Evolutionary conservation across 257 asterid genomes (phyloP), one percentile per base, ranked within the genome.

Genomic region (Cordia subcordata): DNA sequence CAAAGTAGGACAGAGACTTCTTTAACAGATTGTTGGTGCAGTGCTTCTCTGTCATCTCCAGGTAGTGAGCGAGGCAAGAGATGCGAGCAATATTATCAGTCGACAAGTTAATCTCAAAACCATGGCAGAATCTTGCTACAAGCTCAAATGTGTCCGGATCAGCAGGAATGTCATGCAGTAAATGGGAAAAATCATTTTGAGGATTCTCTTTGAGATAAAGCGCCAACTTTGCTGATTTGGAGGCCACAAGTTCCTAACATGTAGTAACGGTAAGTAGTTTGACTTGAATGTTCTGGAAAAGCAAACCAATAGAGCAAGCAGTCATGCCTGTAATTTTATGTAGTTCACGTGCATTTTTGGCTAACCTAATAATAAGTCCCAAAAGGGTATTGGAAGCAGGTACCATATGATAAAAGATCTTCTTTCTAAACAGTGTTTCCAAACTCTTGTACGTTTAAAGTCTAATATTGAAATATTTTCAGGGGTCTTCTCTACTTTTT

Each of bases 91-190:
- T 80, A 63, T 92, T 88, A 42, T 86, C 84, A 1, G 85, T 38
- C 0, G 89, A 70, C 6, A 92, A 69, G 40, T 52, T 60, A 65
- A 82, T 39, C 5, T 78, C 78, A 19, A 33, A 86, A 42, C 96
- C 96, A 45, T 86, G 86, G 68, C 96, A 92, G 81, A 88, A 92
- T 65, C 87, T 78, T n/a, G 76, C 85, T 0, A 88, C 78, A 5
- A 82, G 76, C 77, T 88, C 96, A 49, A 92, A 65, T 0, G 88
- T 72, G 32, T 81, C 94, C 45, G 80, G 69, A 61, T 83, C 90
- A 5, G 77, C 73, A 0, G 92, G 87, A 55, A 80, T 71, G n/a
- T 86, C 93, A 1, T 59, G 58, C 32, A 92, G 79, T 1, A 79
- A 55, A 39, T 27, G 55, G 55, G 84, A 70, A 9, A 86, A 68